Evolutionary conservation across 495 filamentous ascomycete species (phyloP), one percentile per base, ranked within the genome.

Genomic region (Neurospora sp.): DNA sequence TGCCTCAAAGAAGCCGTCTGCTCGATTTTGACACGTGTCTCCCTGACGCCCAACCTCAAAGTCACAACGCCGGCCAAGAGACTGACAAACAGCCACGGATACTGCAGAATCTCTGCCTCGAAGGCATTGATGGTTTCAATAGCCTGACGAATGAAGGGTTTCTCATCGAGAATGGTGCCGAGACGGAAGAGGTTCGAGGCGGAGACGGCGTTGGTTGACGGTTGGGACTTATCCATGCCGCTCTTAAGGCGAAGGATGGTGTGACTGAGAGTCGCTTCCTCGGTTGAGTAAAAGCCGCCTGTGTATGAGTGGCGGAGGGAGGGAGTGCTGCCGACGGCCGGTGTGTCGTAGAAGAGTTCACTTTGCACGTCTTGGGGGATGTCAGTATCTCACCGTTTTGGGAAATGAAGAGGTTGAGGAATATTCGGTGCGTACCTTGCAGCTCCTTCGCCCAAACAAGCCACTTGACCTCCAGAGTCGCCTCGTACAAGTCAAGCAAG

Each of bases 241-340:
- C 93, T 92, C 83, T 99, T 99, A 72, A 97, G 86, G 9, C 96
- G 90, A 31, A 98, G 88, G 71, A 99, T 90, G 23, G 93, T 89
- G 75, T 94, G 90, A 16, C 91, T 86, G 10, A 90, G 88, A 75
- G 84, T 79, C 37, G 81, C 85, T 3, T 86, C 83, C 10, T 88
- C 86, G 10, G 94, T 97, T n/a, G 91, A 93, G 83, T 95, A 99
- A 85, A 97, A 99, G 54, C 90, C 96, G 39, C 91, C 89, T 38
- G 83, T 83, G 71, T 82, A 79, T 69, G 82, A 77, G 35, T 77
- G 72, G 46, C 86, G 84, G 41, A 85, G 84, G 9, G 83, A 80
- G 42, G 79, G 74, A n/a, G 72, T 77, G 10, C 46, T 70, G 72
- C 72, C 69, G 73, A 75, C 16, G 73, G 79, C 16, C 37, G 78